Evolutionary conservation across 225 moss, liverwort and hornwort species (phyloP).

Genomic region (Physcomitrium patens): DNA sequence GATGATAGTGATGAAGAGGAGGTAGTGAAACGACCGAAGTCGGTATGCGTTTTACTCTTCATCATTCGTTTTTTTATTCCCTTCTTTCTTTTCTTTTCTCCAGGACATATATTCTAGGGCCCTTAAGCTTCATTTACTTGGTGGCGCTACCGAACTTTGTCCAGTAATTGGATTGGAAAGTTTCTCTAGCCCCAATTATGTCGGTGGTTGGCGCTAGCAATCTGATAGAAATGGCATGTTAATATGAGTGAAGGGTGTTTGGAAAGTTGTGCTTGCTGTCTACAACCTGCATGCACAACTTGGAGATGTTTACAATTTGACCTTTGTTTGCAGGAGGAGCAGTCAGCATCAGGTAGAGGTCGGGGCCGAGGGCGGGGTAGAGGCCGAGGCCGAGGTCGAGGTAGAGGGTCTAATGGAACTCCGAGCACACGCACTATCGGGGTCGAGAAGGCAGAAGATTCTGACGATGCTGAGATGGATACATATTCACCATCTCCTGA

Average conservation of each 20-base stretch:
- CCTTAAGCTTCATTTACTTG: neutral
- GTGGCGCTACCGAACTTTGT: neutral
- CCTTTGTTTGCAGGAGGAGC: slow-evolving; percentile 47
- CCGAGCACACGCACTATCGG: slow-evolving; percentile 46
- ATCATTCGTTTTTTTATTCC: neutral
- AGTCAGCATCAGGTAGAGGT: slow-evolving; percentile 63
- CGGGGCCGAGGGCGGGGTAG: slow-evolving; percentile 64
- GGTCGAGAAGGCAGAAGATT: slow-evolving; percentile 53
- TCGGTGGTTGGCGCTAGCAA: neutral
- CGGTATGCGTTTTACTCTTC: slow-evolving; percentile 34
- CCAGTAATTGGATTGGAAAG: neutral
- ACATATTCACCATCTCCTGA: slow-evolving; percentile 53
- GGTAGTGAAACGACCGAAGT: slow-evolving; percentile 63
- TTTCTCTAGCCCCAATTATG: neutral
- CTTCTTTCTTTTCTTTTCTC: neutral
- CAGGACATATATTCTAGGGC: too few species aligned
- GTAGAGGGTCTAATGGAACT: slow-evolving; percentile 48
- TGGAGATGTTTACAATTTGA: neutral
- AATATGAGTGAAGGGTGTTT: neutral
- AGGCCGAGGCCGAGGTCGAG: slow-evolving; percentile 73
- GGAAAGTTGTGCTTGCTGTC: neutral
- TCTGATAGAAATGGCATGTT: neutral
- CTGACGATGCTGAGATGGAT: slow-evolving; percentile 61
- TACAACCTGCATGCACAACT: too few species aligned
- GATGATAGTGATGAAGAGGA: slow-evolving; percentile 84